Evolutionary conservation across 2,329 filamentous ascomycete genomes (phyloP).

Genomic region (Polytolypa hystricis): DNA sequence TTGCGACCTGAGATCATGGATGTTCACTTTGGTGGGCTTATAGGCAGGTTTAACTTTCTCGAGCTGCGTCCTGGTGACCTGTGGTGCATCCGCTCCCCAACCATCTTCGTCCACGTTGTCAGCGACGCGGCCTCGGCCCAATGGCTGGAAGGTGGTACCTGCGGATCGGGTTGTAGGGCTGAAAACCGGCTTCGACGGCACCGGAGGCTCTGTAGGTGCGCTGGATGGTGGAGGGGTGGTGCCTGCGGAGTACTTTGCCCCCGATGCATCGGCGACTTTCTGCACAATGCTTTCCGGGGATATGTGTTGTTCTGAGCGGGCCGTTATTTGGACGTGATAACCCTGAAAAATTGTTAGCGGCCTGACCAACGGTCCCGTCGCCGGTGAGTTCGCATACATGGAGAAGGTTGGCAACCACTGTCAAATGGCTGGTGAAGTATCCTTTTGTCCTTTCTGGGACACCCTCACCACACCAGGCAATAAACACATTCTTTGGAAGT

Average conservation of each 20-base stretch:
- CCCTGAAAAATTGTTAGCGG: conserved; percentile 39
- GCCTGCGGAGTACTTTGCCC: conserved; percentile 78
- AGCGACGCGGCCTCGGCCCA: conserved; percentile 46
- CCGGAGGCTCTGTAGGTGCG: conserved; percentile 46
- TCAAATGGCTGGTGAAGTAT: conserved; percentile 91
- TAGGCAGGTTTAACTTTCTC: conserved; percentile 91
- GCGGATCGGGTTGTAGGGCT: conserved; percentile 60
- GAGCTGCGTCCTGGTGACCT: conserved; percentile 70
- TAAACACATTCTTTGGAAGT: conserved; percentile 83
- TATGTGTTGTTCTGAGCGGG: conserved; percentile 80
- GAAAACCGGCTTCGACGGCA: conserved; percentile 84
- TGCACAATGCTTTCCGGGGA: conserved; percentile 79
- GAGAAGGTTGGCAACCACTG: conserved; percentile 79
- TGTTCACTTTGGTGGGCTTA: conserved; percentile 89
- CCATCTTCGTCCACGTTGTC: conserved; percentile 67
- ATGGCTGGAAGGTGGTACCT: conserved; percentile 53
- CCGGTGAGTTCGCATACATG: conserved; percentile 43
- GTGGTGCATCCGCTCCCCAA: conserved; percentile 92
- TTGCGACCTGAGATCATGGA: conserved; percentile 70
- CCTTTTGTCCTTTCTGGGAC: conserved; percentile 98
- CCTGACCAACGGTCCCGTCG: conserved; percentile 2
- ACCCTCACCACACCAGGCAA: conserved; percentile 94
- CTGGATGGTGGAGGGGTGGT: conserved; percentile 44
- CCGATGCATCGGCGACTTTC: conserved; percentile 89
- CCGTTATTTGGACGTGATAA: conserved; percentile 96